These are phyloP conservation scores for Mycena amicta DNA, from an alignment of 768 basidiomycete genomes.

Conservation along the genomic window DNA sequence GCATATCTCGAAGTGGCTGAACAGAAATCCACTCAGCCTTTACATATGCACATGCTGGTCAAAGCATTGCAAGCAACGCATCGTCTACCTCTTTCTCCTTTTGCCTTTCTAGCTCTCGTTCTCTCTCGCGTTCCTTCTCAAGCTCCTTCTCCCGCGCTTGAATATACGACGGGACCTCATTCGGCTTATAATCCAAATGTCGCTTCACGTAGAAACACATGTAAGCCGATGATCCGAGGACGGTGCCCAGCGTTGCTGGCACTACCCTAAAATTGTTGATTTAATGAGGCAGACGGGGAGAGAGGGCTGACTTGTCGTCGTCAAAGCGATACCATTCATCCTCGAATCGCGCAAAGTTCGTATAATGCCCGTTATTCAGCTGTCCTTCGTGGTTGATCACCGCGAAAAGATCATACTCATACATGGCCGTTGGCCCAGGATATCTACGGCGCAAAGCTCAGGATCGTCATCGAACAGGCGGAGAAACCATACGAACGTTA, in stretches of 20 bases:
- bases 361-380: constrained; percentile 94
- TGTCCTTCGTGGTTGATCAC: constrained; percentile 95
- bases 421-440: constrained; percentile 67
- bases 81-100: constrained; percentile 49
- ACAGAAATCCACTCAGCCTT: no score
- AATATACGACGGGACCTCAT: constrained; percentile 69
- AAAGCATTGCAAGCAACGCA: background rate
- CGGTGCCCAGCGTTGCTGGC: constrained; percentile 64
- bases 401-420: constrained; percentile 89
- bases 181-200: constrained; percentile 80
- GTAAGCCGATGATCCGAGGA: constrained; percentile 77
- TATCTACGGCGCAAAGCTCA: constrained; percentile 32
- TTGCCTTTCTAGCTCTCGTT: constrained; percentile 24
- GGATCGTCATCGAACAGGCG: background rate
- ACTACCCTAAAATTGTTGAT: constrained; percentile 56
- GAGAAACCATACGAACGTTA: constrained; percentile 31
- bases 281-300: background rate
- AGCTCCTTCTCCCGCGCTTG: constrained; percentile 65
- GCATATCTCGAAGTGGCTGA: no score
- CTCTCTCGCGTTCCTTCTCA: constrained; percentile 48
- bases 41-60: no score
- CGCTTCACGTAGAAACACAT: constrained; percentile 97
- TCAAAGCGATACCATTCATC: constrained; percentile 97
- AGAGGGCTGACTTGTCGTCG: constrained; percentile 77
- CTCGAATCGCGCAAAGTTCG: constrained; percentile 79